Conservation (phyloP, 2,329 filamentous ascomycete genomes). For the Cytospora piceae region DNA sequence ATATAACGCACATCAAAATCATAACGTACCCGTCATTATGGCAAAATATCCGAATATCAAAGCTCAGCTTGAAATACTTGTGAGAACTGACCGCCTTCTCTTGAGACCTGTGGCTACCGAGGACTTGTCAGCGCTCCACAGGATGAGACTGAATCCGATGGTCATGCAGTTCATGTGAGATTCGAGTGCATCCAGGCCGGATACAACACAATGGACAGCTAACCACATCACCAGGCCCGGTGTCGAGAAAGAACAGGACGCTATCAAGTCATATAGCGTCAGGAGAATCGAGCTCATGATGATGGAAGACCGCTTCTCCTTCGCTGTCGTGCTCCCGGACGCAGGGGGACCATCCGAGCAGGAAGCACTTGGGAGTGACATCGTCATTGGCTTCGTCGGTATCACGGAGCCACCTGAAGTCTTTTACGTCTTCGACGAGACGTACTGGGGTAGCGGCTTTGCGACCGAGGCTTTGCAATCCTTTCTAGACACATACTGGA, state of each 20-base stretch:
- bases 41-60: slow-evolving; percentile 1
- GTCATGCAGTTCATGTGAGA: slow-evolving; percentile 23
- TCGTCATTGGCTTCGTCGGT: slow-evolving; percentile 15
- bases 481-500: slow-evolving; percentile 13
- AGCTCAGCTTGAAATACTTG: slow-evolving; percentile 1
- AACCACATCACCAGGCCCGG: neutral
- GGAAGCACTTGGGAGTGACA: neutral
- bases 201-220: neutral
- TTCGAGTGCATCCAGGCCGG: neutral
- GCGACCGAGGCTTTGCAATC: slow-evolving; percentile 10
- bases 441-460: slow-evolving; percentile 9
- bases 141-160: slow-evolving; percentile 12
- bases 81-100: slow-evolving; percentile 8
- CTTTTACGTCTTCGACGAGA: slow-evolving; percentile 12
- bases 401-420: slow-evolving; percentile 17
- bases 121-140: slow-evolving; percentile 13
- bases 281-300: slow-evolving; percentile 22
- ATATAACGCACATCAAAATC: neutral
- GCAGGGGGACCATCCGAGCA: neutral
- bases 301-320: slow-evolving; percentile 14
- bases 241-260: slow-evolving; percentile 10
- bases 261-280: slow-evolving; percentile 16
- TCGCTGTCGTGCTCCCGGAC: slow-evolving; percentile 11
- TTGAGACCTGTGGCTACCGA: slow-evolving; percentile 10
- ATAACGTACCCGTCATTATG: neutral